A percentile compares a stretch with the other conserved stretches of the same genome.
Conservation (phyloP, 2,329 filamentous ascomycete genomes). For the Aureobasidium sp. region DNA sequence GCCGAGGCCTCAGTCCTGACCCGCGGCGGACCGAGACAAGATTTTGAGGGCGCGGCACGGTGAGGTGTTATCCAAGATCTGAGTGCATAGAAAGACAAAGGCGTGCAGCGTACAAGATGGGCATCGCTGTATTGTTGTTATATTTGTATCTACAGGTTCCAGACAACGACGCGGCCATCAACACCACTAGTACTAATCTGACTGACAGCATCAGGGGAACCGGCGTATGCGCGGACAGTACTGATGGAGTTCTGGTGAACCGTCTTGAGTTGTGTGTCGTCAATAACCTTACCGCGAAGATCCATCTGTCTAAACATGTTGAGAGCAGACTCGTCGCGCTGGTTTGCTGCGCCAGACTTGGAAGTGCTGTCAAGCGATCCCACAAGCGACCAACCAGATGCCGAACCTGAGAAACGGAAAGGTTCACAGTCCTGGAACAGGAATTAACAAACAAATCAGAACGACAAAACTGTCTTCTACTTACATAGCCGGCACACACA, state of each 20-base stretch:
- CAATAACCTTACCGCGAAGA: conserved; percentile 83
- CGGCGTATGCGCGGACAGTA: conserved; percentile 68
- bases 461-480: conserved; percentile 18
- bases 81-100: background rate
- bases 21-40: background rate
- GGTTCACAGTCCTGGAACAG: conserved; percentile 64
- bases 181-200: conserved; percentile 67
- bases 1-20: background rate
- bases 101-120: background rate
- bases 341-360: conserved; percentile 34
- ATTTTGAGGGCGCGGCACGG: no score
- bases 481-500: conserved; percentile 81
- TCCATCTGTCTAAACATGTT: conserved; percentile 99
- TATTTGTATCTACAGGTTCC: conserved; percentile 33
- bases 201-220: conserved; percentile 49
- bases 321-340: conserved; percentile 82
- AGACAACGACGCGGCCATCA: conserved; percentile 43
- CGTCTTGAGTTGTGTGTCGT: conserved; percentile 91
- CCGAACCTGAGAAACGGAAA: conserved; percentile 76
- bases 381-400: conserved; percentile 73
- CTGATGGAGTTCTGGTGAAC: conserved; percentile 95
- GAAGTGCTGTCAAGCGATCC: conserved; percentile 62
- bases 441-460: background rate
- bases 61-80: background rate
- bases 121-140: background rate